Evolutionary conservation across 495 filamentous ascomycete species (phyloP).

Genomic region (Chaetomium tenue): DNA sequence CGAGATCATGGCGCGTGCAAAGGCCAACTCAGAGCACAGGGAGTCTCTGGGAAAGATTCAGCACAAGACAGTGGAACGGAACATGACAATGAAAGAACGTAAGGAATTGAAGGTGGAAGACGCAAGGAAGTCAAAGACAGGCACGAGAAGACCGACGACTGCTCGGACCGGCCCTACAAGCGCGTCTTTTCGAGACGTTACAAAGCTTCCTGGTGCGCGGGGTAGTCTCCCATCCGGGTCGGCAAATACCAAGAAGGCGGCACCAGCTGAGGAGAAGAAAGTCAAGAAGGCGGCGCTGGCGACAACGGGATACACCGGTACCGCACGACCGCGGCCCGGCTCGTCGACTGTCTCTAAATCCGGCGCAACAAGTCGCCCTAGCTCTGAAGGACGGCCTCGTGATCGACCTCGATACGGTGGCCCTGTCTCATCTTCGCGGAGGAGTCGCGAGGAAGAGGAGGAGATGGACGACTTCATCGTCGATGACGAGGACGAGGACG

Average conservation of each 20-base stretch:
- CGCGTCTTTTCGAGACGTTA: constrained; percentile 25
- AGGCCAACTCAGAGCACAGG: constrained; percentile 50
- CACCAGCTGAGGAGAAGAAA: constrained; percentile 47
- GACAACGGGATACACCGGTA: constrained; percentile 57
- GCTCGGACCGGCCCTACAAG: constrained; percentile 30
- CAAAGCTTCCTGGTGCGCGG: constrained; percentile 14
- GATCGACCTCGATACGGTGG: constrained; percentile 31
- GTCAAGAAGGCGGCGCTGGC: constrained; percentile 56
- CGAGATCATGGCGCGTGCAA: constrained; percentile 66
- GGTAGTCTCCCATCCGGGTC: constrained; percentile 23
- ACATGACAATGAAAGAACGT: constrained; percentile 47
- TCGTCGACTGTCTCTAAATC: constrained; percentile 32
- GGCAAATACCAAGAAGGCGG: constrained; percentile 22
- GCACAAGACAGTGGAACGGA: constrained; percentile 53
- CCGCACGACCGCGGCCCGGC: constrained; percentile 48
- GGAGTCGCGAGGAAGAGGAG: constrained; percentile 53
- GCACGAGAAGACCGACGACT: constrained; percentile 9
- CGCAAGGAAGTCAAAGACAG: constrained; percentile 23
- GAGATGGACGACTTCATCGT: constrained; percentile 54
- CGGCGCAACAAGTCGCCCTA: constrained; percentile 27
- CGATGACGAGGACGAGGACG: constrained; percentile 55
- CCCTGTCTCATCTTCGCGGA: constrained; percentile 36
- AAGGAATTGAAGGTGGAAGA: constrained; percentile 44
- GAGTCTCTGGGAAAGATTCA: constrained; percentile 54
- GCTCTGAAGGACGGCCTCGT: constrained; percentile 25